phyloP scores from a whole-genome alignment of 2,329 filamentous ascomycete species.

The Aurifilum marmelostoma region DNA sequence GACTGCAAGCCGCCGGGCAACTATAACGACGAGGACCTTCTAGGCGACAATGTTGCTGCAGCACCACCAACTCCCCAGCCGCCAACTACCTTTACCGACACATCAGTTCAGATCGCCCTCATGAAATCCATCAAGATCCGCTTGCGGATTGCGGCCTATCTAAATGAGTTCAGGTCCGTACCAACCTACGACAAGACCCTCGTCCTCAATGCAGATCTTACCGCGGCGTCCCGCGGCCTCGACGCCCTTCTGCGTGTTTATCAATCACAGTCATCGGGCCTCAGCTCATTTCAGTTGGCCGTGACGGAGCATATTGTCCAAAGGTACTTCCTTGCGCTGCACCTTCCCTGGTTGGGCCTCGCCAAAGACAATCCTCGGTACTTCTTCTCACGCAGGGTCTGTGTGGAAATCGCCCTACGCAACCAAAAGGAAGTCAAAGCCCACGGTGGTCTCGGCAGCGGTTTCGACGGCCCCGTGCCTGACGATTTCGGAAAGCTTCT shows the following conservation, averaged over 20 bases:
- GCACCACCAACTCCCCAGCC: conserved; percentile 32
- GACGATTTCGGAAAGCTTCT: conserved; percentile 45
- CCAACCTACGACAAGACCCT: conserved; percentile 53
- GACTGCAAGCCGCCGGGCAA: conserved; percentile 54
- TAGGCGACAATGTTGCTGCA: conserved; percentile 39
- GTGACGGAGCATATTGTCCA: conserved; percentile 49
- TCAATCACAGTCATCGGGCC: conserved; percentile 38
- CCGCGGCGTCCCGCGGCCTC: conserved; percentile 44
- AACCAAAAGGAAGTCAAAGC: conserved; percentile 33
- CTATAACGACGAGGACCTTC: conserved; percentile 48
- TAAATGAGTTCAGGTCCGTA: conserved; percentile 51
- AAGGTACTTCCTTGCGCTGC: conserved; percentile 56
- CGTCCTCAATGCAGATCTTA: conserved; percentile 50
- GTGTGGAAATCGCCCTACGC: conserved; percentile 45
- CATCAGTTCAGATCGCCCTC: conserved; percentile 53
- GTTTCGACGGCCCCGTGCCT: conserved; percentile 39
- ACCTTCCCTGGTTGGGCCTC: conserved; percentile 53
- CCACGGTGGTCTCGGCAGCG: conserved; percentile 45
- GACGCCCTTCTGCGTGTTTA: conserved; percentile 37
- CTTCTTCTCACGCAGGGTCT: conserved; percentile 48
- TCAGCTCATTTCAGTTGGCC: conserved; percentile 50
- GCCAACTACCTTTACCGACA: conserved; percentile 47
- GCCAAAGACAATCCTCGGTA: conserved; percentile 52
- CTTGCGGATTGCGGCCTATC: conserved; percentile 47
- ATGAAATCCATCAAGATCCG: conserved; percentile 48